Evolutionary conservation across 139 green algal species (phyloP), one percentile per base, ranked within the genome.

Genomic region (Edaphochlamys debaryana): DNA sequence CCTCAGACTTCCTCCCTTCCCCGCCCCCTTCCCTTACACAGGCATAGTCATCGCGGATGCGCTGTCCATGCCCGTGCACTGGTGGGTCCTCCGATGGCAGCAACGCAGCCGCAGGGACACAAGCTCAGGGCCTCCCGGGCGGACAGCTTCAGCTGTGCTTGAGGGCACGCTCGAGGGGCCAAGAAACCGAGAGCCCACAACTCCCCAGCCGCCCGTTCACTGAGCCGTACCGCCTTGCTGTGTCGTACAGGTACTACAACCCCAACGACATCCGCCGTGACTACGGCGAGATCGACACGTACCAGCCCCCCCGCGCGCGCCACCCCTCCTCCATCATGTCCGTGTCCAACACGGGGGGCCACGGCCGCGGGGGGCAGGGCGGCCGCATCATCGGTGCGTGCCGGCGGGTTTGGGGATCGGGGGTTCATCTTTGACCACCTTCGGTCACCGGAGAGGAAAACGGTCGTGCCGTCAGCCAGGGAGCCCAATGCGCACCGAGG

Each of bases 321-420:
- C 91, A 94, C 79, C 89, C 91, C 25, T 80, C 76, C 67, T 87
- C 66, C 79, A 94, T 94, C 75, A 94, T 94, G 91, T 88, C 63
- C 37, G 70, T 94, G 20, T 81, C 40, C 70, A 94, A 90, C 88
- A 94, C 91, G 20, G 91, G 89, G 9, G 91, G 91, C 1, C 91
- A 94, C 67, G 91, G 91, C 11, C 85, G 91, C 32, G 91, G 91
- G 3, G 91, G 81, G 22, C 91, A 94, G 85, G 36, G 4, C 4
- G 91, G 91, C 3, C 70, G 79, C 19, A 92, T 93, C 77, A 86
- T 94, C 15, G 91, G 89, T 86, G 68, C 78, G 54, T 63, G 54
- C 27, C 54, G 5, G 54, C 15, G 23, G 54, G 22, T n/a, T n/a
- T n/a, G n/a, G n/a, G n/a, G n/a, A n/a, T n/a, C n/a, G n/a, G n/a